Conservation (phyloP, 495 filamentous ascomycete genomes). For the Sabuloglossum arenarium region DNA sequence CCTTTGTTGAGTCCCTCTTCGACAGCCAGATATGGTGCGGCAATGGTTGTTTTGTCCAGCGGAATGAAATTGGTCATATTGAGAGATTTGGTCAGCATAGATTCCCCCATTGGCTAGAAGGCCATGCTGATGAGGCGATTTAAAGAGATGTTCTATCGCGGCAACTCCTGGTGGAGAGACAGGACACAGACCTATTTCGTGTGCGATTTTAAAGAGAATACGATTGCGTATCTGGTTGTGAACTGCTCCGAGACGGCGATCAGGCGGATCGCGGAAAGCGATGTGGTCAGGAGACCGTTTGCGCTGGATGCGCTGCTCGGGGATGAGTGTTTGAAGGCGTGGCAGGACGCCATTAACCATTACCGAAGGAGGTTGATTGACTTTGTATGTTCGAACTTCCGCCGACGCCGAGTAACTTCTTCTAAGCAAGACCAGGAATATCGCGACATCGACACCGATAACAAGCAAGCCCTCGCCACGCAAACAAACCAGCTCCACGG, state of each 20-base stretch:
- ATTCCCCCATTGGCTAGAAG: neutral
- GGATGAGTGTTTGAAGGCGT: slow-evolving; percentile 3
- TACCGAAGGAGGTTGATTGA: neutral
- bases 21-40: neutral
- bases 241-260: slow-evolving; percentile 1
- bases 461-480: neutral
- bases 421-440: neutral
- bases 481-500: slow-evolving; percentile 3
- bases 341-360: neutral
- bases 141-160: slow-evolving; percentile 4
- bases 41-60: slow-evolving; percentile 3
- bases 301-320: slow-evolving; percentile 1
- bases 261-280: neutral
- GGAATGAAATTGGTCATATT: neutral
- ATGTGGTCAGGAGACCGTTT: neutral
- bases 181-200: neutral
- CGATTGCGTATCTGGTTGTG: slow-evolving; percentile 1
- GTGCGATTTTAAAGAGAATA: neutral
- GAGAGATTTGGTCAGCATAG: slow-evolving; percentile 1
- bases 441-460: neutral
- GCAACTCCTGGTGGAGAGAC: neutral
- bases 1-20: neutral
- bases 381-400: neutral
- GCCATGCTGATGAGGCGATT: neutral
- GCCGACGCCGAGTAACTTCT: neutral